A percentile compares a stretch with the other conserved stretches of the same genome.
These are phyloP conservation scores for Fraxinus pennsylvanica DNA, from an alignment of 257 asterid species.

Conservation along the genomic window DNA sequence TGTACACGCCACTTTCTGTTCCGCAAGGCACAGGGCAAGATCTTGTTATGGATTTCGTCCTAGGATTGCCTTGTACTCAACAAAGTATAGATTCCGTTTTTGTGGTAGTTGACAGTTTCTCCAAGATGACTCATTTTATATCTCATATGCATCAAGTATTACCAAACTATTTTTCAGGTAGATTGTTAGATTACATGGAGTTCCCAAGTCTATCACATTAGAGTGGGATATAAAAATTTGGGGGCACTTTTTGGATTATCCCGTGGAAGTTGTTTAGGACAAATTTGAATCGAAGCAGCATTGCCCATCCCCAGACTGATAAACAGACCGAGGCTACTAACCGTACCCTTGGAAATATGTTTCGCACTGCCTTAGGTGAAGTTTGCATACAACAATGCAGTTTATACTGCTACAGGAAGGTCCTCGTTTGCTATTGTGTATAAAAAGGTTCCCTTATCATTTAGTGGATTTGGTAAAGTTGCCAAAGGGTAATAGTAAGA, in stretches of 20 bases:
- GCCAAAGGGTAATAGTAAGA: too few relatives aligned
- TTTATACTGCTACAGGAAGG: too few relatives aligned
- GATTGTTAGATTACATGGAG: background rate
- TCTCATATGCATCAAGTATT: background rate
- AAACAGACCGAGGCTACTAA: background rate
- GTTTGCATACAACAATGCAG: too few relatives aligned
- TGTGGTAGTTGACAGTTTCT: constrained; percentile 10
- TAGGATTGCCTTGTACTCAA: background rate
- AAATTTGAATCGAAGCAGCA: background rate
- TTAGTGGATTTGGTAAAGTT: too few relatives aligned
- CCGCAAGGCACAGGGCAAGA: background rate
- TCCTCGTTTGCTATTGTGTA: too few relatives aligned
- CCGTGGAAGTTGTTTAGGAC: background rate
- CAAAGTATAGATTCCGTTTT: background rate
- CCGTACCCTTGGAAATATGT: background rate
- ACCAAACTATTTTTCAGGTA: background rate
- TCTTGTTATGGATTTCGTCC: background rate
- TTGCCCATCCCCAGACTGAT: constrained; percentile 12
- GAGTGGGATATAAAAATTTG: background rate
- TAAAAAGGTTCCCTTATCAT: too few relatives aligned
- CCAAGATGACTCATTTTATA: constrained; percentile 4
- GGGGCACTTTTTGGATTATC: background rate
- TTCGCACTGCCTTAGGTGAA: too few relatives aligned
- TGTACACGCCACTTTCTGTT: background rate
- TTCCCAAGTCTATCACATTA: background rate